Evolutionary conservation across 2,329 filamentous ascomycete genomes (phyloP), one percentile per base, ranked within the genome.

Genomic region (Lizonia empirigonia): DNA sequence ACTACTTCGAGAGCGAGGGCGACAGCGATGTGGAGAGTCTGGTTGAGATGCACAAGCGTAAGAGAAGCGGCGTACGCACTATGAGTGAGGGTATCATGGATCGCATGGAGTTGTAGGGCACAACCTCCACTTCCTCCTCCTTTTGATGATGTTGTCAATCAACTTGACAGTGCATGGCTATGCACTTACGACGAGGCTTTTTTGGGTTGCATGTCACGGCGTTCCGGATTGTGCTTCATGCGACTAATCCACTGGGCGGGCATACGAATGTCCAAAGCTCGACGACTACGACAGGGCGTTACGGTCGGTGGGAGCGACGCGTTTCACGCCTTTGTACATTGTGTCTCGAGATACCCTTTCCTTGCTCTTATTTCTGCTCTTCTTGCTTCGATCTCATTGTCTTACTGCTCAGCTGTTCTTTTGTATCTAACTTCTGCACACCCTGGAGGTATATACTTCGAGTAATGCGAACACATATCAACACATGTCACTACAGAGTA

Each of bases 31-130:
- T 73, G 8, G 69, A 72, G 50, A 65, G 61, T 23, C 50, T 71
- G 0, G 58, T 58, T 2, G 63, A 62, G 20, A 56, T 60, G 13
- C 56, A 63, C 24, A 57, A 51, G 20, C 50, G 79, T 32, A 76
- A 78, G 44, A 79, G 77, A 56, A 77, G 77, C 32, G 74, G 70
- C 18, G 76, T 80, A 10, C 73, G 80, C 27, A 78, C 77, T 3
- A 76, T 81, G 75, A 82, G 79, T 56, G 79, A 83, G 63, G 78
- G 81, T 47, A 74, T 82, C 45, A 74, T 77, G 38, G 80, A 81
- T 38, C 73, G 73, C 9, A 81, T 82, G 77, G 80, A 82, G 55
- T 73, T 82, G 39, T 82, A 47, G 62, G 26, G 20, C 32, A 13
- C 15, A n/a, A 3, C 9, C 15, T 39, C 9, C 24, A 5, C 19